Percentiles rank a stretch among this genome's conserved stretches.
These are phyloP conservation scores for Alternaria conjuncta DNA, from an alignment of 2,329 filamentous ascomycete genomes.

Conservation along the genomic window DNA sequence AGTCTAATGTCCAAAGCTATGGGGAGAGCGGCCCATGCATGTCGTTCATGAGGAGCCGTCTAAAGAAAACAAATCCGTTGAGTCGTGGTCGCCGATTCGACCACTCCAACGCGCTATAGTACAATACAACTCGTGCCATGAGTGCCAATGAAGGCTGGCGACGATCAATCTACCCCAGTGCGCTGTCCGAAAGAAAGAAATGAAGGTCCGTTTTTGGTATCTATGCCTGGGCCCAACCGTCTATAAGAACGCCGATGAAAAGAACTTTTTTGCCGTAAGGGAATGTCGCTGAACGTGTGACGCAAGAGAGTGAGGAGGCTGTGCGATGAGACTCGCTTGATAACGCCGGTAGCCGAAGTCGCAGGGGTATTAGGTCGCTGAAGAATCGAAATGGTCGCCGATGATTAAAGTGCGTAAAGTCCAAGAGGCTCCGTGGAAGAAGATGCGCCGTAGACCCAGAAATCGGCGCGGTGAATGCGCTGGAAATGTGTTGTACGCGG, in stretches of 20 bases:
- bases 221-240: conserved; percentile 50
- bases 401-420: conserved; percentile 47
- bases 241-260: conserved; percentile 49
- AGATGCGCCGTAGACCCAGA: conserved; percentile 24
- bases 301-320: conserved; percentile 26
- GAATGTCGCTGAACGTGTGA: conserved; percentile 44
- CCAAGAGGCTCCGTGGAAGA: conserved; percentile 24
- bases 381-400: conserved; percentile 42
- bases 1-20: conserved; percentile 36
- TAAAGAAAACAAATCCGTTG: conserved; percentile 39
- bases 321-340: conserved; percentile 32
- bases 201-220: conserved; percentile 48
- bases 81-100: conserved; percentile 37
- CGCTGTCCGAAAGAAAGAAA: conserved; percentile 34
- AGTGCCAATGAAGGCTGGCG: conserved; percentile 43
- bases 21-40: conserved; percentile 26
- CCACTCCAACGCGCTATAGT: conserved; percentile 43
- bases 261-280: conserved; percentile 46
- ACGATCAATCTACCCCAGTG: conserved; percentile 43
- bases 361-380: conserved; percentile 49
- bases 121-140: conserved; percentile 40
- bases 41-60: conserved; percentile 40
- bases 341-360: conserved; percentile 29
- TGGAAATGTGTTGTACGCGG: conserved; percentile 30
- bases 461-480: conserved; percentile 15